phyloP scores from a whole-genome alignment of 1,139 yeast genomes.

The Debaryomyces coudertii region DNA sequence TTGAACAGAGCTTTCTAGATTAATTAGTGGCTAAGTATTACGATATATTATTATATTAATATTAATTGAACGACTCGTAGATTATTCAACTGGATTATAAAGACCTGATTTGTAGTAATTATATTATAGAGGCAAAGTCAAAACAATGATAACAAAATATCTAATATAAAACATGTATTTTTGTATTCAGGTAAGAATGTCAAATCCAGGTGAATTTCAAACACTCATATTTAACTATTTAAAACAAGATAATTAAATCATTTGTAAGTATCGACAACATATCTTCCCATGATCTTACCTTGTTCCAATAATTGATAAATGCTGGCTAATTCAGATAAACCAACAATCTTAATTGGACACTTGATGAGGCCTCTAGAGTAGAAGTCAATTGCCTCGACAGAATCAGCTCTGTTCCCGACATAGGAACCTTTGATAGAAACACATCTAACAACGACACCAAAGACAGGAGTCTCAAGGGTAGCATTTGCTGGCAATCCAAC shows the following conservation, averaged over 20 bases:
- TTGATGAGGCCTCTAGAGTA: constrained; percentile 68
- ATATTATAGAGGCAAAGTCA: no score
- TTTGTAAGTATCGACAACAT: constrained; percentile 71
- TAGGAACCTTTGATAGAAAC: constrained; percentile 70
- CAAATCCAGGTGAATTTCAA: no score
- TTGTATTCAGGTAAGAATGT: background rate
- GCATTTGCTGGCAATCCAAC: constrained; percentile 80
- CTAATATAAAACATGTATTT: background rate
- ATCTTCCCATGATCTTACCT: constrained; percentile 74
- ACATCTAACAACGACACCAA: constrained; percentile 66
- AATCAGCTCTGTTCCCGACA: constrained; percentile 81
- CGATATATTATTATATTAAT: background rate
- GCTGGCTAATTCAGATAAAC: constrained; percentile 63
- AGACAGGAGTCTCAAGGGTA: constrained; percentile 63
- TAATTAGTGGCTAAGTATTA: background rate
- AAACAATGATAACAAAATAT: no score
- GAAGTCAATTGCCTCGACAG: constrained; percentile 76
- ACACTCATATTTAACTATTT: background rate
- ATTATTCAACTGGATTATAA: no score
- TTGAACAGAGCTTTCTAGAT: constrained; percentile 72
- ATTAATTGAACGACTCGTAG: background rate
- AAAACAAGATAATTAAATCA: constrained; percentile 23
- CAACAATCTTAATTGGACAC: constrained; percentile 72
- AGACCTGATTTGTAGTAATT: no score
- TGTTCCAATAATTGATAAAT: constrained; percentile 70